Conservation (phyloP, 495 filamentous ascomycete species). For the Penicillium cataractarum region DNA sequence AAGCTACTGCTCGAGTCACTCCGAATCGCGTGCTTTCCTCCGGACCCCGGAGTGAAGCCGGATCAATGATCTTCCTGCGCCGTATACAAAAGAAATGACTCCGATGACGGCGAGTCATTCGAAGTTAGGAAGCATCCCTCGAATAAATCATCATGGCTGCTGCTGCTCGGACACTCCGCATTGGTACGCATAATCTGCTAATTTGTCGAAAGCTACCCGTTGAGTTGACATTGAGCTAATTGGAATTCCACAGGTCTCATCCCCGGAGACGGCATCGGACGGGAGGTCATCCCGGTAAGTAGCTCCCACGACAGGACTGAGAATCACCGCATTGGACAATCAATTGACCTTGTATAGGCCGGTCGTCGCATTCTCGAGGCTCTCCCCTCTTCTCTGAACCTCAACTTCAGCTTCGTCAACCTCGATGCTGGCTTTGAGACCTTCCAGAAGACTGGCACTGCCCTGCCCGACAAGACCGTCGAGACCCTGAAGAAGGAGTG, state of each 20-base stretch:
- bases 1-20: not conserved
- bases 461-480: conserved; percentile 88
- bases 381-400: conserved; percentile 75
- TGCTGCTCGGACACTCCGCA: conserved; percentile 59
- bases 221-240: conserved; percentile 28
- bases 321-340: conserved; percentile 12
- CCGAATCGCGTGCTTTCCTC: conserved; percentile 24
- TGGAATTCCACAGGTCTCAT: conserved; percentile 73
- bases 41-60: conserved; percentile 27
- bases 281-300: conserved; percentile 88
- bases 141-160: conserved; percentile 47
- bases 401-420: conserved; percentile 92
- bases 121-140: conserved; percentile 28
- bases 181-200: conserved; percentile 45
- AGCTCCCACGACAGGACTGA: conserved; percentile 15
- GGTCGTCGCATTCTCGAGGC: conserved; percentile 89
- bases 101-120: conserved; percentile 39
- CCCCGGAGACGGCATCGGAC: conserved; percentile 96
- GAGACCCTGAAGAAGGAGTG: conserved; percentile 83
- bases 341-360: conserved; percentile 52
- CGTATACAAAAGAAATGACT: conserved; percentile 34
- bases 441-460: conserved; percentile 84
- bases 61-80: conserved; percentile 29
- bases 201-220: not conserved
- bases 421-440: conserved; percentile 91